A percentile compares a stretch with the other conserved stretches of the same genome.
Evolutionary conservation across 2,329 filamentous ascomycete genomes (phyloP).

Genomic region (Juglanconis juglandina): DNA sequence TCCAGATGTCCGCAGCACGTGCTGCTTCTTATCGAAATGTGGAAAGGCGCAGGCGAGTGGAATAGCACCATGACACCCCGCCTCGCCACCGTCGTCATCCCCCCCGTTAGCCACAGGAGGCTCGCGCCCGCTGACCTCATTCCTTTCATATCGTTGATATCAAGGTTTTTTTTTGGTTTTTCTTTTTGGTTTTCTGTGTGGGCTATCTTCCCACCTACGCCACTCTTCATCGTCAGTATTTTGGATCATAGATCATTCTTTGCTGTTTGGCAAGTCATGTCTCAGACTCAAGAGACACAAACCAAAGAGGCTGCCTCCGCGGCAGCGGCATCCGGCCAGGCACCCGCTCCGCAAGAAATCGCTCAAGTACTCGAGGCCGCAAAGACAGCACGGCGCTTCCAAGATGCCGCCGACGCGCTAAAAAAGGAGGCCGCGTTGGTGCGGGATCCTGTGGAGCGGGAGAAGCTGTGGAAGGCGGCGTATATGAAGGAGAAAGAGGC

Average conservation of each 20-base stretch:
- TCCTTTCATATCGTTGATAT: background rate
- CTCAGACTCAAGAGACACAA: slow-evolving; percentile 4
- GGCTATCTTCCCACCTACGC: background rate
- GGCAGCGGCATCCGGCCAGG: background rate
- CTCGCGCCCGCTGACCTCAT: background rate
- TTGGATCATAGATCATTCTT: background rate
- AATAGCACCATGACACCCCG: no score
- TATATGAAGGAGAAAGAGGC: slow-evolving; percentile 18
- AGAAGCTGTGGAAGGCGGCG: slow-evolving; percentile 13
- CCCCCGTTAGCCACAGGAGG: slow-evolving; percentile 10
- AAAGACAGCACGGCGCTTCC: slow-evolving; percentile 13
- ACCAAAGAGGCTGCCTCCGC: background rate
- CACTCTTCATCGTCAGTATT: background rate
- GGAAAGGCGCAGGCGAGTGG: no score
- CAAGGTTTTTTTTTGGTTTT: no score
- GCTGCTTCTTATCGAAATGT: no score
- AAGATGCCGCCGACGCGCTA: slow-evolving; percentile 16
- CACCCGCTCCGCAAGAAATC: slow-evolving; percentile 4
- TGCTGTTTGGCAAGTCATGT: background rate
- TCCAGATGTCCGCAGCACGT: no score
- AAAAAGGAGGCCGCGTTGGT: slow-evolving; percentile 14
- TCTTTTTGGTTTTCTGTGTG: background rate
- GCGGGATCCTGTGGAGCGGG: slow-evolving; percentile 12
- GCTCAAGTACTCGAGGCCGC: slow-evolving; percentile 9
- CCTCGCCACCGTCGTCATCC: slow-evolving; percentile 12